phyloP scores from a whole-genome alignment of 805 yeast species.

The Ogataea methanolica region DNA sequence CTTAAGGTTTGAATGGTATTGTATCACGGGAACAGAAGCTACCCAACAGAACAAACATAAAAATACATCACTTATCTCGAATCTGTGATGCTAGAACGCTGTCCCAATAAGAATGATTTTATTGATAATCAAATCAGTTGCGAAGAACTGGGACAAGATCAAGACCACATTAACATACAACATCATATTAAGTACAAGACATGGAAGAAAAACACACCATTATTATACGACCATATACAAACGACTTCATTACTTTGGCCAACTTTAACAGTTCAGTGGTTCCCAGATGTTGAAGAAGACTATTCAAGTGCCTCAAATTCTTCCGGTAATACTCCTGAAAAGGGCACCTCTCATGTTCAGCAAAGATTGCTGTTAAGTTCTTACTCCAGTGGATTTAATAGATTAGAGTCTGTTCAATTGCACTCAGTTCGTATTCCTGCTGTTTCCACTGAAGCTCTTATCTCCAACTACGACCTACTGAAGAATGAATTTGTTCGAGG shows the following conservation, averaged over 20 bases:
- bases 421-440: slow-evolving; percentile 9
- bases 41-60: no score
- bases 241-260: slow-evolving; percentile 62
- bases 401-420: slow-evolving; percentile 21
- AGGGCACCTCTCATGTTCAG: slow-evolving; percentile 23
- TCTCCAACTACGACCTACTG: slow-evolving; percentile 33
- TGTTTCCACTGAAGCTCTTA: slow-evolving; percentile 12
- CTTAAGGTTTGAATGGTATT: no score
- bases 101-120: no score
- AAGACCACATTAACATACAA: slow-evolving; percentile 6
- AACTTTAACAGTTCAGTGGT: slow-evolving; percentile 54
- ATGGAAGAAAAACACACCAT: slow-evolving; percentile 61
- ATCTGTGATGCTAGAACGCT: no score
- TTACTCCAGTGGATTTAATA: slow-evolving; percentile 50
- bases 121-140: no score
- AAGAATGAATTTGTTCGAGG: slow-evolving; percentile 27
- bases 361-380: slow-evolving; percentile 56
- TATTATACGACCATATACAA: slow-evolving; percentile 48
- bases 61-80: no score
- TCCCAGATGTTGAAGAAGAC: slow-evolving; percentile 46
- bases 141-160: neutral
- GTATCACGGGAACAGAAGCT: no score
- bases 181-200: slow-evolving; percentile 35
- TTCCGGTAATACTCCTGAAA: neutral
- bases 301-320: neutral